Evolutionary conservation across 257 asterid species (phyloP).

Genomic region (Salvia splendens): DNA sequence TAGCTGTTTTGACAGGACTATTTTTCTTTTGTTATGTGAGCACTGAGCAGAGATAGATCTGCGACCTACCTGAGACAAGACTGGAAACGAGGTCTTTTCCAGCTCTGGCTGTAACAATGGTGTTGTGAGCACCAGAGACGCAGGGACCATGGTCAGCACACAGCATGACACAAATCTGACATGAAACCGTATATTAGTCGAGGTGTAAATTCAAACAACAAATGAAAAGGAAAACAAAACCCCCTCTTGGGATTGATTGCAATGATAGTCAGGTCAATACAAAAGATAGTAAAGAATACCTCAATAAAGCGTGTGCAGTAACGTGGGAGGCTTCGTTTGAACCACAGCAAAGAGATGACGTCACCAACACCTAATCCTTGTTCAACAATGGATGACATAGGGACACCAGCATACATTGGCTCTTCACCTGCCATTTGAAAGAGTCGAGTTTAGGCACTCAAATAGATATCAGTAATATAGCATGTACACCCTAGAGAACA

Average conservation of each 20-base stretch:
- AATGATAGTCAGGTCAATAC: conserved; percentile 3
- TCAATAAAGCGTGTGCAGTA: conserved; percentile 96
- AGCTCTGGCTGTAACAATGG: conserved; percentile 97
- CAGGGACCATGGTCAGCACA: conserved; percentile 99
- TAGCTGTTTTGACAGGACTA: background rate
- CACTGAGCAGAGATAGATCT: too few species aligned
- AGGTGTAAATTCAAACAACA: conserved; percentile 12
- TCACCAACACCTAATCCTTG: conserved; percentile 99
- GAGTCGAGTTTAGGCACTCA: conserved; percentile 30
- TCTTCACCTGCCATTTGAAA: conserved; percentile 75
- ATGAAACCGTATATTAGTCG: conserved; percentile 26
- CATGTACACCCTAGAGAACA: background rate
- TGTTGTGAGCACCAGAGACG: conserved; percentile 99
- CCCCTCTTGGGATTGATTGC: conserved; percentile 2
- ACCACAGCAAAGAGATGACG: conserved; percentile 95
- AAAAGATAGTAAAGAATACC: conserved; percentile 44
- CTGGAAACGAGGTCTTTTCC: conserved; percentile 97
- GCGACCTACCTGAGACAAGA: conserved; percentile 82
- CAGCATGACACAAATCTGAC: conserved; percentile 92
- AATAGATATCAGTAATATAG: background rate
- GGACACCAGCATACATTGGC: conserved; percentile 92
- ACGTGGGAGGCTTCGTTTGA: conserved; percentile 97
- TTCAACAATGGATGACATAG: conserved; percentile 96
- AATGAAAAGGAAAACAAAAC: conserved; percentile 12
- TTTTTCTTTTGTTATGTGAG: background rate